A percentile compares a stretch with the other conserved stretches of the same genome.
phyloP scores from a whole-genome alignment of 306 rosid genomes.

The Senna siamea region DNA sequence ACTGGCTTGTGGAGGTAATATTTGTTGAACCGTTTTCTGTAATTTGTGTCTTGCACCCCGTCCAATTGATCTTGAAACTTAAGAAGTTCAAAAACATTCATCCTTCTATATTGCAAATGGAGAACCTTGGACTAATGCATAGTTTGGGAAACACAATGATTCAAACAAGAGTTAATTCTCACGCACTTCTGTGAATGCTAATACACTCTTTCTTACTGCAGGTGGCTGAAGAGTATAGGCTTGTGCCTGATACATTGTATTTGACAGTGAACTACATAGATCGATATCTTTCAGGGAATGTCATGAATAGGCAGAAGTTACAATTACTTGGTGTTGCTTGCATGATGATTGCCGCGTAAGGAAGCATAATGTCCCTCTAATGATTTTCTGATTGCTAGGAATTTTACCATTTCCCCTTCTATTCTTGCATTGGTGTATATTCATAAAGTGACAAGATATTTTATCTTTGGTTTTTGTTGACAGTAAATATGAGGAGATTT shows the following conservation, averaged over 20 bases:
- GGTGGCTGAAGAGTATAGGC: constrained; percentile 98
- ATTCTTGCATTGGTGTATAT: too few relatives aligned
- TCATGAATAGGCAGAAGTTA: constrained; percentile 78
- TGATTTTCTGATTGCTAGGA: neutral
- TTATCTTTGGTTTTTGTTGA: neutral
- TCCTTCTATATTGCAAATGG: neutral
- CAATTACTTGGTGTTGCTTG: constrained; percentile 96
- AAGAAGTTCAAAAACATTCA: neutral
- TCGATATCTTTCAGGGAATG: constrained; percentile 88
- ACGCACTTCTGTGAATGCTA: constrained; percentile 15
- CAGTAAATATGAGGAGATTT: constrained; percentile 79
- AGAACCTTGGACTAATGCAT: neutral
- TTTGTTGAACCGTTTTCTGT: neutral
- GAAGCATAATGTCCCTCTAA: neutral
- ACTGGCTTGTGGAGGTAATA: constrained; percentile 98
- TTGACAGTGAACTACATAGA: constrained; percentile 93
- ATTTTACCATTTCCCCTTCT: neutral
- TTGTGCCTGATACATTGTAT: constrained; percentile 92
- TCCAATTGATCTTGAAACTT: neutral
- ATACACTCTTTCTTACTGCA: constrained; percentile 41
- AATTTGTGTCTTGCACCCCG: neutral
- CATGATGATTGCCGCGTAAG: constrained; percentile 99
- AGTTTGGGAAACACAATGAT: neutral
- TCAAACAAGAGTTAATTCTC: neutral
- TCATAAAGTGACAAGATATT: constrained; percentile 2